Percentiles rank a stretch among this genome's conserved stretches.
Conservation (phyloP, 805 yeast species). For the Candida xiaguanensis region DNA sequence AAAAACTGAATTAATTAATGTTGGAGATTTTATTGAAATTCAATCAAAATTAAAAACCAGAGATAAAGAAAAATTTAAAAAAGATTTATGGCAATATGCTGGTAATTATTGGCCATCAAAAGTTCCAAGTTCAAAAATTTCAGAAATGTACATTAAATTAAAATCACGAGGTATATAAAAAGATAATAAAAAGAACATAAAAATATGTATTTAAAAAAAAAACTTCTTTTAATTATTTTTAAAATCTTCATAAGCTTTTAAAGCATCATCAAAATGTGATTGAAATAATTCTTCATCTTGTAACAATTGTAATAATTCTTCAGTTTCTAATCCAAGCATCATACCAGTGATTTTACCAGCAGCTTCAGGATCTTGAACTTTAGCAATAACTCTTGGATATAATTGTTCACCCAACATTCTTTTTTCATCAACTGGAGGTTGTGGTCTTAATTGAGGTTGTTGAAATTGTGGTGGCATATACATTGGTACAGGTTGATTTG, state of each 20-base stretch:
- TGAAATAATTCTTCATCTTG: conserved; percentile 88
- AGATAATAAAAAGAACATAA: no score
- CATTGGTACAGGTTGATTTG: conserved; percentile 77
- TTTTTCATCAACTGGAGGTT: conserved; percentile 90
- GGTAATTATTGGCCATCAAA: conserved; percentile 83
- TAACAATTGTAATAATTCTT: conserved; percentile 82
- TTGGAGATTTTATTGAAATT: conserved; percentile 62
- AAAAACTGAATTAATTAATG: conserved; percentile 61
- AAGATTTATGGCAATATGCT: conserved; percentile 82
- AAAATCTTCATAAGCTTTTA: conserved; percentile 89
- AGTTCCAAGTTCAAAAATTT: conserved; percentile 70
- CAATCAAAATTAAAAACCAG: conserved; percentile 8
- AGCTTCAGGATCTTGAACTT: conserved; percentile 87
- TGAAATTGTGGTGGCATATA: conserved; percentile 68
- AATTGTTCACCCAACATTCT: conserved; percentile 96
- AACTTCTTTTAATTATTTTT: conserved; percentile 48
- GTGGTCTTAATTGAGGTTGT: conserved; percentile 54
- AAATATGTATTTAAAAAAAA: no score
- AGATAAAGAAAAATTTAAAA: conserved; percentile 69
- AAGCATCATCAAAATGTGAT: conserved; percentile 91
- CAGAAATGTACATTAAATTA: conserved; percentile 70
- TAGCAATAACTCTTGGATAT: conserved; percentile 86
- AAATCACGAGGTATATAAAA: conserved; percentile 19
- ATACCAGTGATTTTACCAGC: conserved; percentile 99
- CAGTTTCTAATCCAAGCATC: conserved; percentile 93